Conservation (phyloP, 257 asterid genomes). For the Craterostigma plantagineum region DNA sequence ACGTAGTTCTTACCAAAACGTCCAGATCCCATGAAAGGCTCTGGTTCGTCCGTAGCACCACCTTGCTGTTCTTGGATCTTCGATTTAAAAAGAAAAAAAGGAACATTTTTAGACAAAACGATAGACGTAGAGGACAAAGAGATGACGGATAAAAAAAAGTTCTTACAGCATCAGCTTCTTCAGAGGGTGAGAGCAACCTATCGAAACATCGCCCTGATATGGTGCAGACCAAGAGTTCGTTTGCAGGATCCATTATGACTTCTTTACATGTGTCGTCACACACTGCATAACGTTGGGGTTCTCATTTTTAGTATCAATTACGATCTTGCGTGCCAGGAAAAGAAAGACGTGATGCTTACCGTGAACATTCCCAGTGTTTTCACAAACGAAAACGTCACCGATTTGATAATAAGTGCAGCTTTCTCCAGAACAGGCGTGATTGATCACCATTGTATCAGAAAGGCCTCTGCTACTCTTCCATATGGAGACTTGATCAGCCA, state of each 20-base stretch:
- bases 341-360: constrained; percentile 23
- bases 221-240: constrained; percentile 75
- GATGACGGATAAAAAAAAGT: neutral
- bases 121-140: neutral
- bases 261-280: constrained; percentile 94
- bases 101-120: neutral
- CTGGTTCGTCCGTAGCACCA: constrained; percentile 66
- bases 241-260: constrained; percentile 44
- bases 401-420: constrained; percentile 65
- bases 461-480: constrained; percentile 95
- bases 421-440: constrained; percentile 87
- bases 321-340: neutral
- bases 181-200: constrained; percentile 46
- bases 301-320: neutral
- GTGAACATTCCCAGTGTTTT: constrained; percentile 88
- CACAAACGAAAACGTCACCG: constrained; percentile 91
- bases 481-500: constrained; percentile 86
- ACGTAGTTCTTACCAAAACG: constrained; percentile 47
- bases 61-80: constrained; percentile 25
- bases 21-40: constrained; percentile 94
- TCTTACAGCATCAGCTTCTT: constrained; percentile 77
- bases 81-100: neutral
- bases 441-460: constrained; percentile 38
- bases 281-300: constrained; percentile 27
- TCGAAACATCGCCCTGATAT: constrained; percentile 94